Evolutionary conservation across 2,329 filamentous ascomycete genomes (phyloP).

Genomic region (Verticillium isaacii): DNA sequence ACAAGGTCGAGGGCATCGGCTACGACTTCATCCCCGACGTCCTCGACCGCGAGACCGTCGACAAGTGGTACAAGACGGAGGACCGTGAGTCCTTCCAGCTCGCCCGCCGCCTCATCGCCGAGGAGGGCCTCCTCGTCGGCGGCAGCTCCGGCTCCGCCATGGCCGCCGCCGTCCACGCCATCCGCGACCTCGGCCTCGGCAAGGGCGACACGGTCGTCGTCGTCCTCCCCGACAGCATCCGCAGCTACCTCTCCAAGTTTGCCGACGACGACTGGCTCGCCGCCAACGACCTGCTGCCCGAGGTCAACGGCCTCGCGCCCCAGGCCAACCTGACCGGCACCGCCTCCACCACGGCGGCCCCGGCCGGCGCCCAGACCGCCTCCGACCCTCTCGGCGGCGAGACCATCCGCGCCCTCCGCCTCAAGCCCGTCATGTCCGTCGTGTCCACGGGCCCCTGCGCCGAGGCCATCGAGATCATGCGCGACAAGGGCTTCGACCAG

Average conservation of each 20-base stretch:
- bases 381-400: conserved; percentile 71
- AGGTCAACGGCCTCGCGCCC: conserved; percentile 43
- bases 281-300: conserved; percentile 85
- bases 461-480: conserved; percentile 95
- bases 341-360: conserved; percentile 26
- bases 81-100: conserved; percentile 88
- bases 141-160: conserved; percentile 92
- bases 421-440: conserved; percentile 92
- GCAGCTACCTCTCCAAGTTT: conserved; percentile 97
- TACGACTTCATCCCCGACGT: conserved; percentile 98
- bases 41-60: conserved; percentile 71
- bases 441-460: conserved; percentile 66
- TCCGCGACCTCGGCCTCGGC: conserved; percentile 69
- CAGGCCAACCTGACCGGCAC: conserved; percentile 30
- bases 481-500: conserved; percentile 96
- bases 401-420: conserved; percentile 74
- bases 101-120: conserved; percentile 83
- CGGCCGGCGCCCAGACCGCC: conserved; percentile 38
- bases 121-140: conserved; percentile 90
- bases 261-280: conserved; percentile 98
- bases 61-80: conserved; percentile 98
- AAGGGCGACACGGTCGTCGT: conserved; percentile 89
- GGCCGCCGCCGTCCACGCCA: conserved; percentile 71
- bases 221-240: conserved; percentile 89
- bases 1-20: conserved; percentile 98